A percentile compares a stretch with the other conserved stretches of the same genome.
Evolutionary conservation across 73 alveolate genomes (phyloP).

Genomic region (Blepharisma stoltei): DNA sequence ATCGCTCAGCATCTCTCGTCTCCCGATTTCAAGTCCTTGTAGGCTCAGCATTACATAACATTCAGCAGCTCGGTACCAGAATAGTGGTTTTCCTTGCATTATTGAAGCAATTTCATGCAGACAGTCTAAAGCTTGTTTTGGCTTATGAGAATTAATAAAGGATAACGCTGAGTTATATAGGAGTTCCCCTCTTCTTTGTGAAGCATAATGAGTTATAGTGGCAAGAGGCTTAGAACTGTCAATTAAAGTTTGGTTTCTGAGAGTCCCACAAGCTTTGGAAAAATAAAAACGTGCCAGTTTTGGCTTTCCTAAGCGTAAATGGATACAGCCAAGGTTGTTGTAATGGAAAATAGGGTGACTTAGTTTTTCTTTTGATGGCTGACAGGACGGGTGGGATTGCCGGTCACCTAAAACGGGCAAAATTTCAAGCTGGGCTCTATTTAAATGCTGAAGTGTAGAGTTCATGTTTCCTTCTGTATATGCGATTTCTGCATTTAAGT

Average conservation of each 20-base stretch:
- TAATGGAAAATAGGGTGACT: constrained; percentile 29
- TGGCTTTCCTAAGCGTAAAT: constrained; percentile 22
- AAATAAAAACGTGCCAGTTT: constrained; percentile 3
- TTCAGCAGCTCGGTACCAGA: constrained; percentile 8
- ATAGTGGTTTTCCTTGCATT: constrained; percentile 22
- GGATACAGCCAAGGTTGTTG: constrained; percentile 31
- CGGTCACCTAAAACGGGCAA: constrained; percentile 10
- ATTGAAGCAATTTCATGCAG: constrained; percentile 9
- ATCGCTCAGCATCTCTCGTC: constrained; percentile 19
- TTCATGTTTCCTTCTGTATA: constrained; percentile 28
- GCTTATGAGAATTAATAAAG: background rate
- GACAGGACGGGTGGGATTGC: constrained; percentile 27
- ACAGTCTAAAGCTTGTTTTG: constrained; percentile 24
- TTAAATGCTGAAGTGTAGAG: constrained; percentile 18
- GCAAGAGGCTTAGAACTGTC: constrained; percentile 7
- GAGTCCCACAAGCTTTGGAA: constrained; percentile 1
- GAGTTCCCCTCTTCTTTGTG: constrained; percentile 7
- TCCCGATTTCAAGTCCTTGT: background rate
- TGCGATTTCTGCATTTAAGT: constrained; percentile 21
- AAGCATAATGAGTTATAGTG: constrained; percentile 13
- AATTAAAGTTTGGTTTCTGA: background rate
- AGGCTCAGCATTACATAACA: constrained; percentile 2
- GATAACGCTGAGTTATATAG: constrained; percentile 29
- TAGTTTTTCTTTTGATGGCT: background rate
- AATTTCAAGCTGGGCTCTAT: constrained; percentile 16